Base-by-base conservation (phyloP, 2,329 filamentous ascomycete species). In the Colletotrichum navitas region DNA sequence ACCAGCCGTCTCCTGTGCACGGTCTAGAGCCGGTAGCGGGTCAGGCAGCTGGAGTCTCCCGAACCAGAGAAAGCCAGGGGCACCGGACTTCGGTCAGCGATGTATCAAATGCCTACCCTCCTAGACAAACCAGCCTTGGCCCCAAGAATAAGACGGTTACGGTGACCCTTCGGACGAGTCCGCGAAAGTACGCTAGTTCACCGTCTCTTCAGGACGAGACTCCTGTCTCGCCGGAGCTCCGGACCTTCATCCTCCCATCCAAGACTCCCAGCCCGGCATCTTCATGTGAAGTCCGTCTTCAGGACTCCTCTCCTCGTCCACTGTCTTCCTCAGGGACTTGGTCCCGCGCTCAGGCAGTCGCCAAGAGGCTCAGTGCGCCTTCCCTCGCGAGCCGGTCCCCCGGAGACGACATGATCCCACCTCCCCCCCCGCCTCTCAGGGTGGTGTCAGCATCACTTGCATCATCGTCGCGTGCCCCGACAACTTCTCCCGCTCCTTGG, bases 1-100 rank as follows among this genome's bases (percentile, higher is more conserved):
- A 90, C 69, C 84, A 87, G 56, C 86, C 86, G 0, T 87, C 87
- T 0, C 85, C 86, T 1, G 75, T 71, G 72, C 56, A 55, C 21
- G 43, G 36, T n/a, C 49, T 59, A 14, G 67, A 71, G 63, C 18
- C 64, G 26, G 16, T 54, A 55, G 54, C 47, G 63, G 29, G 59
- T 58, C 45, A 74, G 32, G 41, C 41, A 11, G 8, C 39, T 14
- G 36, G 24, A 10, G 36, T 45, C 36, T 24, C 49, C 11, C 69
- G 51, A 26, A 26, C 24, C 32, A 16, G 10, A 6, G 39, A 45
- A 3, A 24, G 6, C 18, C 43, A 36, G 18, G 55, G 45, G 21
- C 51, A 47, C 21, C 43, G 55, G n/a, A 47, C 24, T 41, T 8
- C 18, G 32, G 45, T n/a, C 36, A 47, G 29, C 45, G 60, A 72